Base-by-base conservation (phyloP, 2,329 filamentous ascomycete genomes). In the Hymenoscyphus albidus region DNA sequence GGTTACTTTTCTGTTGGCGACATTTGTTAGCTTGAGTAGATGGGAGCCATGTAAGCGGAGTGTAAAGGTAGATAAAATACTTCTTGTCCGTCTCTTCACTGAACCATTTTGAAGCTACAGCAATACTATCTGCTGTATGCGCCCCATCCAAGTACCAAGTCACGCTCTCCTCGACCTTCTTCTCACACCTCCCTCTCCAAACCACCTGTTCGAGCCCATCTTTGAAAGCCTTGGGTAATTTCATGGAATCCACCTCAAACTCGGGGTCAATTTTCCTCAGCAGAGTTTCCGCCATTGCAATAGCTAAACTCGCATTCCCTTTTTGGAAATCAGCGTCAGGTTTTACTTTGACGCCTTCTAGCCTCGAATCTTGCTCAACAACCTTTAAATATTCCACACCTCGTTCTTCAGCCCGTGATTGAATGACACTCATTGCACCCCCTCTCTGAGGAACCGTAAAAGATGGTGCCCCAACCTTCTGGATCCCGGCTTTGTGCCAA, bases 71-170 rank as follows among this genome's bases (percentile, higher is more conserved):
- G 12, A 57, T 3, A 72, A 76, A 75, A 66, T 38, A 75, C 73
- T n/a, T 74, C 18, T 67, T 61, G 60, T 64, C 68, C 51, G 71
- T 79, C 71, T 84, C 81, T 10, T 76, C 76, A 1, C 86, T 85
- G 73, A 97, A 98, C 93, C 93, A 97, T 67, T 85, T 84, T 0
- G 88, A 88, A 4, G 92, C 92, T 69, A 92, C 84, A 68, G 89
- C 85, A 62, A 99, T 88, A 74, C 93, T 97, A 74, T 98, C 94
- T 3, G 90, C 82, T 0, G 94, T 99, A 77, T 99, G 95, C 2
- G 93, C 95, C 9, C 95, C 93, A 74, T 99, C 95, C 22, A 99
- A 85, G 73, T 93, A 90, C 93, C 94, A 99, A 16, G 82, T 82
- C 5, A 96, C 80, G 55, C 82, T 80, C 2, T 80, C 80, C 66